phyloP scores from a whole-genome alignment of 78 protist genomes.

The Dictyostelium discoideum region dicty_2.7 NC_007089.4:5802001-5802500 shows the following conservation, averaged over 20 bases:
- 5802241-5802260: neutral
- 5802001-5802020: neutral
- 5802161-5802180: neutral
- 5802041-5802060: neutral
- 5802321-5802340: neutral
- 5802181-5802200: neutral
- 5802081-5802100: neutral
- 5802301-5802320: neutral
- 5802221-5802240: neutral
- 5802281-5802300: neutral
- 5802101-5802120: neutral
- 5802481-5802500: neutral
- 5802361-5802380: neutral
- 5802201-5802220: neutral
- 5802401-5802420: neutral
- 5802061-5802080: neutral
- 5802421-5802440: conserved; percentile 1
- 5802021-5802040: neutral
- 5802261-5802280: neutral
- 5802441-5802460: neutral
- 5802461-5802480: neutral
- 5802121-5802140: neutral
- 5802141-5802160: neutral
- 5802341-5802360: neutral
- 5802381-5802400: neutral